These are phyloP conservation scores for Taxillus chinensis DNA, from an alignment of 164 flowering plant species.

Conservation along the genomic window DNA sequence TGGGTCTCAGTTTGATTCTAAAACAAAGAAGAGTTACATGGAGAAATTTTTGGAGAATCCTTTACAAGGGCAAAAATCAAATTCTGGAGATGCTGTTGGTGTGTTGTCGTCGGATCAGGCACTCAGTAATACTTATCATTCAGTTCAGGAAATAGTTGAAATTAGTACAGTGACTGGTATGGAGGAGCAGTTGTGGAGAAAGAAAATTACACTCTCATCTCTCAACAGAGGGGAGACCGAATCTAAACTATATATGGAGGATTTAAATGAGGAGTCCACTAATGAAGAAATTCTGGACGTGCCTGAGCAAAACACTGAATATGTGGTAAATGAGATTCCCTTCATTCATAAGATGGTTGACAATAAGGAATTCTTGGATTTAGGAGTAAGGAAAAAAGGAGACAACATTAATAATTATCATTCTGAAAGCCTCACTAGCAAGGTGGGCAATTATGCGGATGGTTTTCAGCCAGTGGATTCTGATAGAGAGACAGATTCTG, in stretches of 20 bases:
- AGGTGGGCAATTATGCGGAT: slow-evolving; percentile 72
- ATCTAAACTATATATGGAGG: slow-evolving; percentile 2
- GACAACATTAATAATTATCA: slow-evolving; percentile 24
- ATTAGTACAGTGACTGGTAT: slow-evolving; percentile 32
- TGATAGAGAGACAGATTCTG: slow-evolving; percentile 68
- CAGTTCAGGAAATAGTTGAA: slow-evolving; percentile 40
- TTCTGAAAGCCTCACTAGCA: slow-evolving; percentile 70
- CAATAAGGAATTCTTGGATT: slow-evolving; percentile 28
- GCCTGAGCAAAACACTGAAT: slow-evolving; percentile 15
- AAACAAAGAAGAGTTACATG: slow-evolving; percentile 68
- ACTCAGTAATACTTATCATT: slow-evolving; percentile 24
- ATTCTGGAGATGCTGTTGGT: slow-evolving; percentile 4
- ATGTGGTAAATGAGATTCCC: slow-evolving; percentile 18
- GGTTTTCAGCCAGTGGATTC: slow-evolving; percentile 78
- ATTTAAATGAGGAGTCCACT: too few relatives aligned
- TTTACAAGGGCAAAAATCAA: slow-evolving; percentile 31
- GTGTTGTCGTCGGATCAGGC: slow-evolving; percentile 23
- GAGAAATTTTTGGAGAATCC: slow-evolving; percentile 44
- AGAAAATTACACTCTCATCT: slow-evolving; percentile 22
- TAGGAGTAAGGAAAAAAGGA: slow-evolving; percentile 25
- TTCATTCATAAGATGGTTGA: slow-evolving; percentile 15
- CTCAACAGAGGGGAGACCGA: slow-evolving; percentile 21
- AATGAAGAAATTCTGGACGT: neutral
- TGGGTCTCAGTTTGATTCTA: slow-evolving; percentile 37
- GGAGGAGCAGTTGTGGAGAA: slow-evolving; percentile 18